Evolutionary conservation across 129 eudicot species (phyloP).

Genomic region (Artemisia argyi): DNA sequence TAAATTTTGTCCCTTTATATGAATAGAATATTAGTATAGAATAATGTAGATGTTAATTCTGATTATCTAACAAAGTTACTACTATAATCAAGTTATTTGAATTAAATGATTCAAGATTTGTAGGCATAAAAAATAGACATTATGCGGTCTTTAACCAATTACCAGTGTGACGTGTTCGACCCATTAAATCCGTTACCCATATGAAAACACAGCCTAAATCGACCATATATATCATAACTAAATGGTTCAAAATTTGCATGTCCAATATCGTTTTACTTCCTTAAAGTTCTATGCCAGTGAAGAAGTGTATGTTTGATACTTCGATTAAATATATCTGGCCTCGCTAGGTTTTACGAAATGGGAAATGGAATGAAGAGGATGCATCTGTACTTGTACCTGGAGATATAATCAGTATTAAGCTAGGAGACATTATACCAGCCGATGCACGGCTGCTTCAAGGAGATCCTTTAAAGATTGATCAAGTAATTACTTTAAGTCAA

Average conservation of each 20-base stretch:
- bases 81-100: background rate
- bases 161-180: too few species aligned
- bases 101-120: background rate
- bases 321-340: conserved; percentile 16
- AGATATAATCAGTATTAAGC: conserved; percentile 51
- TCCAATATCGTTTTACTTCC: background rate
- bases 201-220: background rate
- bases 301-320: conserved; percentile 9
- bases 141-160: background rate
- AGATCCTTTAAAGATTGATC: conserved; percentile 57
- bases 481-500: conserved; percentile 29
- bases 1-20: too few species aligned
- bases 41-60: too few species aligned
- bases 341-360: conserved; percentile 48
- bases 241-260: too few species aligned
- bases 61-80: too few species aligned
- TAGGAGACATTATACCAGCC: conserved; percentile 59
- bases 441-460: conserved; percentile 61
- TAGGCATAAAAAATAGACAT: background rate
- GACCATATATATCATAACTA: too few species aligned
- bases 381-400: conserved; percentile 56
- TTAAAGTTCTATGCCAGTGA: conserved; percentile 1
- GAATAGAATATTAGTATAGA: too few species aligned
- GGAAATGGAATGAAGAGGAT: conserved; percentile 61
- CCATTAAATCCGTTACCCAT: background rate